These are phyloP conservation scores for Cymbopogon citratus DNA, from an alignment of 176 grass and related monocot genomes.

Conservation along the genomic window DNA sequence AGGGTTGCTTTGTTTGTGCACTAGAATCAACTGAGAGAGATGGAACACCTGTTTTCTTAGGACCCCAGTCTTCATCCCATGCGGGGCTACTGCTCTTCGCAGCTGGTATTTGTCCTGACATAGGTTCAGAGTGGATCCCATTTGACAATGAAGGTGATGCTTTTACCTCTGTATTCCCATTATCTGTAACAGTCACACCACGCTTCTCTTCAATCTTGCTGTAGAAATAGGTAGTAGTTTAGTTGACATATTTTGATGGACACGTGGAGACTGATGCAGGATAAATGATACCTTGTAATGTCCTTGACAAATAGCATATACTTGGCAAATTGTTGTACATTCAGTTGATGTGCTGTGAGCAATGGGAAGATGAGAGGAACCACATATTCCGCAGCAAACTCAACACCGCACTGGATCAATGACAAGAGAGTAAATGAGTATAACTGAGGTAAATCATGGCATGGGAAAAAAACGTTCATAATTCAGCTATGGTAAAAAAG, in stretches of 20 bases:
- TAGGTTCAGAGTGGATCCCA: constrained; percentile 51
- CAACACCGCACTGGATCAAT: constrained; percentile 66
- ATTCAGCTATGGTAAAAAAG: neutral
- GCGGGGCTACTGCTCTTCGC: constrained; percentile 40
- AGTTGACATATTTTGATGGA: constrained; percentile 12
- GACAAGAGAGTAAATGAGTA: constrained; percentile 21
- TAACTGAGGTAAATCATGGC: constrained; percentile 10
- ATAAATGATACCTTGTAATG: constrained; percentile 73
- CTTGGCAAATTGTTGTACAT: constrained; percentile 97
- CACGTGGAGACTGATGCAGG: neutral
- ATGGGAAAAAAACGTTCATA: neutral
- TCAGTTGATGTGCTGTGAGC: constrained; percentile 82
- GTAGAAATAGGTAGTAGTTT: constrained; percentile 29
- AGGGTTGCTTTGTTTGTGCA: constrained; percentile 35
- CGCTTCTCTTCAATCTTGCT: constrained; percentile 99
- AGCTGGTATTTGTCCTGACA: constrained; percentile 35
- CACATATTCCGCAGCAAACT: constrained; percentile 81
- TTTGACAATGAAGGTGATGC: constrained; percentile 50
- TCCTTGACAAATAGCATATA: constrained; percentile 98
- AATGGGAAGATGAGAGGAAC: constrained; percentile 85
- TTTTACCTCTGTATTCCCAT: constrained; percentile 56
- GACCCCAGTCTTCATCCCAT: constrained; percentile 98
- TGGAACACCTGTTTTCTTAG: constrained; percentile 53
- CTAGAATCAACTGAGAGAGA: constrained; percentile 37
- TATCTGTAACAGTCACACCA: constrained; percentile 70